These are phyloP conservation scores for Drechslerella stenobrocha DNA, from an alignment of 2,329 filamentous ascomycete species.

Conservation along the genomic window DNA sequence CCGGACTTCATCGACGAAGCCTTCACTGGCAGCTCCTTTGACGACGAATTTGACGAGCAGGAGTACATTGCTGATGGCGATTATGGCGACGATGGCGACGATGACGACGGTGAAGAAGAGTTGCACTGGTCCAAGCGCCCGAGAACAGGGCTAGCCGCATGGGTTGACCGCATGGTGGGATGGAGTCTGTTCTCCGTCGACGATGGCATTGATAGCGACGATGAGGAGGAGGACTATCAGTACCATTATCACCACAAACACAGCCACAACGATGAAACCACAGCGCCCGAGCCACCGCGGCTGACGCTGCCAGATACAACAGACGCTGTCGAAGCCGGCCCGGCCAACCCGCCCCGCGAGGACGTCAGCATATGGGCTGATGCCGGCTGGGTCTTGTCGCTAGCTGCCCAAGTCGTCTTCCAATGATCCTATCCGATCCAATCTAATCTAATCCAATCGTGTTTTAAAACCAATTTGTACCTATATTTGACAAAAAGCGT, in stretches of 20 bases:
- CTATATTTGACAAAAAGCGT: no score
- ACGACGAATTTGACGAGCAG: conserved; percentile 57
- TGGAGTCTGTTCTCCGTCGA: conserved; percentile 44
- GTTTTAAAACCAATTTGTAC: no score
- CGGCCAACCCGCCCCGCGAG: conserved; percentile 13
- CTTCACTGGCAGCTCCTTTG: conserved; percentile 57
- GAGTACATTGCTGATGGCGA: conserved; percentile 56
- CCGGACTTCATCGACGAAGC: conserved; percentile 59
- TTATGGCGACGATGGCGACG: conserved; percentile 53
- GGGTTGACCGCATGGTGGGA: conserved; percentile 48
- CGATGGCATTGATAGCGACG: conserved; percentile 43
- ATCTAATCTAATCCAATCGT: background rate
- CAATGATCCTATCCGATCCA: conserved; percentile 51
- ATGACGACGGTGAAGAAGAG: conserved; percentile 48
- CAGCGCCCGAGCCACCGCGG: conserved; percentile 13
- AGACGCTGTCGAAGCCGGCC: conserved; percentile 55
- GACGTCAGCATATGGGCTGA: conserved; percentile 68
- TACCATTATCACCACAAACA: conserved; percentile 50
- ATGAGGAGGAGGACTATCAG: conserved; percentile 50
- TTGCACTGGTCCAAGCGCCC: conserved; percentile 50
- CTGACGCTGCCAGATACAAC: conserved; percentile 8
- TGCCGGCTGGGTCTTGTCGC: conserved; percentile 69
- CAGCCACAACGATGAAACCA: conserved; percentile 54
- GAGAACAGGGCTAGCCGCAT: conserved; percentile 49
- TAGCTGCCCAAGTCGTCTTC: conserved; percentile 66